Base-by-base conservation (phyloP, 2,329 filamentous ascomycete species). In the Didymella sp. region DNA sequence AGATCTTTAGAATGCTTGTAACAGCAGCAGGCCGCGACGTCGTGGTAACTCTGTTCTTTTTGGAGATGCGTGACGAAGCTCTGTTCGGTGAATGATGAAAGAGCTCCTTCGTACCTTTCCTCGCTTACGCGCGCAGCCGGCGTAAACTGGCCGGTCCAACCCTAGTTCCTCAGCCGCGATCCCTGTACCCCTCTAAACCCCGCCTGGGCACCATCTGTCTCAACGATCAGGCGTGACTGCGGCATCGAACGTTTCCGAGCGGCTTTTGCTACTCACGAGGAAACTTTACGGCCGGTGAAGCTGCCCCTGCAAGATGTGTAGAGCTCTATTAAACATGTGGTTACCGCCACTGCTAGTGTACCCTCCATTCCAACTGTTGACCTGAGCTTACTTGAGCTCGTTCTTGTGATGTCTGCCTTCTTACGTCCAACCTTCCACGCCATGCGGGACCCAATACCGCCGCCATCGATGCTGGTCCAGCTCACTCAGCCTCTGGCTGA, bases 391-490 rank as follows among this genome's bases (percentile, higher is more conserved):
- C 58, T 61, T 44, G 40, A 50, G 41, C 52, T 21, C 50, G 51
- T 60, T 61, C 37, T 61, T 41, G 59, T 51, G 33, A 67, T 69
- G 64, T 58, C 65, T 55, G 37, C 46, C 51, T 50, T 58, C 62
- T 56, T 64, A 54, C 50, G 61, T 48, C 45, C 49, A 45, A 58
- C 66, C 12, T 40, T 56, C 51, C 48, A 61, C 65, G 80, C 68
- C 49, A 92, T 93, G 90, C 84, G 82, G 73, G 90, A 93, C 66
- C 88, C 88, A 1, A 90, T 92, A 69, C 85, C 87, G 33, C 63
- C 81, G 61, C 87, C 87, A 51, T 81, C 82, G 51, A 79, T 80
- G 77, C 80, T 88, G 51, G 76, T 81, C 61, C 68, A 76, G 59
- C 81, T 86, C 57, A 78, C 87, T 47, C 82, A 86, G 73, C 89